Evolutionary conservation across 495 filamentous ascomycete species (phyloP), one percentile per base, ranked within the genome.

Genomic region (Penicillium argentinense): DNA sequence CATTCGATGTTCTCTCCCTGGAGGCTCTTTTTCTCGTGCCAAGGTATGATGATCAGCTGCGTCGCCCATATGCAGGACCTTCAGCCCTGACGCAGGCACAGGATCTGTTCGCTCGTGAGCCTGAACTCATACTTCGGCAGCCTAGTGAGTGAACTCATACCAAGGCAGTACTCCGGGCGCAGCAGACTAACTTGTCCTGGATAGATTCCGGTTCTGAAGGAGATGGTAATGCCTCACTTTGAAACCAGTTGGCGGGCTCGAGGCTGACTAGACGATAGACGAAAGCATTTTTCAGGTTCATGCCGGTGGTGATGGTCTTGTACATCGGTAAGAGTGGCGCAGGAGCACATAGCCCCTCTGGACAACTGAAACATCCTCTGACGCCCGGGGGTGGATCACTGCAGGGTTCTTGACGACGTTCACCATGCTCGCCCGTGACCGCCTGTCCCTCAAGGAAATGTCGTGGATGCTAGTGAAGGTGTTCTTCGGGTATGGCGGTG

Each of bases 11-110:
- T 42, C 71, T 97, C 8, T 87, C 88, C 0, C 71, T 97, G 24
- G 89, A 95, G 69, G 92, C 91, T 4, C 71, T 97, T 12, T 89
- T 97, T 57, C 80, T 97, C 57, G 86, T 96, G 23, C 92, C 92
- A 22, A 79, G 89, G 72, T 74, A 66, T 57, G 62, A 66, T 57
- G 62, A 47, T 45, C 26, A 16, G 18, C 30, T 46, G 17, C 17
- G 29, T 47, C 46, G 13, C 19, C 42, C 27, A 36, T 30, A 42
- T 29, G 13, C 32, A 40, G 4, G 29, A 19, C 42, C 24, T 28
- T 40, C 56, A 43, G 24, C 24, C 42, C 58, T 59, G 45, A 57
- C 37, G 41, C 42, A 44, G 25, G 40, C 45, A 56, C 56, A 84
- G 82, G 46, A 85, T 95, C 56, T 97, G 84, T 68, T 93, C 90